Base-by-base conservation (phyloP, 257 asterid species). In the Solanum dulcamara region DNA sequence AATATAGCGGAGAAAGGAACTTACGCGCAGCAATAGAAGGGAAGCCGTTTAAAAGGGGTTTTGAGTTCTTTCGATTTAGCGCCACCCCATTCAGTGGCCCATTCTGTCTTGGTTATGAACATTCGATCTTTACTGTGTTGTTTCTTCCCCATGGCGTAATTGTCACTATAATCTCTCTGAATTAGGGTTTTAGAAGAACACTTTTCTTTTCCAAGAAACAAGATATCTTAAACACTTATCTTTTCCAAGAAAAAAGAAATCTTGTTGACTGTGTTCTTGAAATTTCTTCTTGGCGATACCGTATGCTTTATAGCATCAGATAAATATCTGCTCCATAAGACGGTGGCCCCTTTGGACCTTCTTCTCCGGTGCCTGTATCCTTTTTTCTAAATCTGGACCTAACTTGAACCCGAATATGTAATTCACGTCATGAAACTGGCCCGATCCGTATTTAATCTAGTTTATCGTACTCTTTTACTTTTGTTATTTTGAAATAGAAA, bases 81-180 rank as follows among this genome's bases (percentile, higher is more conserved):
- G 64, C 99, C 99, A 62, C 99, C 99, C 99, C 99, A 97, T 81
- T 97, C 99, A 77, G 98, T 97, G 70, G 99, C 99, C 99, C 99
- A 97, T 92, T 97, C 99, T 71, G 98, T 96, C 89, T 94, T 96
- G 37, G 99, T 96, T 42, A 96, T 92, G 93, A 91, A 96, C 97
- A 96, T 92, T 79, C 99, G 94, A 83, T 97, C 98, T 74, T 97
- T 97, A 87, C 98, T 97, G 88, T 97, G 99, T 89, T 97, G 99
- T 87, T 97, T 97, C 91, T 97, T 97, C 92, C 99, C 99, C 99
- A 96, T 96, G 67, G 57, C 46, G 44, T 42, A 74, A 42, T 42
- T 71, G 51, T 22, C 20, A 38, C 53, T 40, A 71, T 5, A 10
- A 20, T 71, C 51, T 40, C 55, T n/a, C 59, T 26, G 24, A 26